These are phyloP conservation scores for Lasiodiplodia gonubiensis DNA, from an alignment of 2,329 filamentous ascomycete genomes.

Conservation along the genomic window DNA sequence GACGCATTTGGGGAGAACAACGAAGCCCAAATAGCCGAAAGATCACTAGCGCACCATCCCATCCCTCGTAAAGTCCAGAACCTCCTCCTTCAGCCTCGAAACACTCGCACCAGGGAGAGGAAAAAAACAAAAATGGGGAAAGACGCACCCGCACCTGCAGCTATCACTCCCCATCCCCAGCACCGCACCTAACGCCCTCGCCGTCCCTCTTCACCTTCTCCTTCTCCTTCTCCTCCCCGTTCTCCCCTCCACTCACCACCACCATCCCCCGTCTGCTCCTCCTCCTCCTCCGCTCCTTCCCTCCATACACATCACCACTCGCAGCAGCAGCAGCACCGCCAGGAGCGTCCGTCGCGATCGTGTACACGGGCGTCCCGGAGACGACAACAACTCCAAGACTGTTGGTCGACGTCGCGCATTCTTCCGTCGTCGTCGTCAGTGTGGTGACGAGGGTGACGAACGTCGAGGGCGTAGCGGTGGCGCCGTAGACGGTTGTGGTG, in stretches of 20 bases:
- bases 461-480: neutral
- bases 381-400: neutral
- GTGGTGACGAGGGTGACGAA: neutral
- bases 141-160: too few relatives aligned
- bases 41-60: too few relatives aligned
- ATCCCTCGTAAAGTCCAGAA: too few relatives aligned
- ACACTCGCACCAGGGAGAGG: too few relatives aligned
- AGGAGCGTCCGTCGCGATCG: neutral
- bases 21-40: too few relatives aligned
- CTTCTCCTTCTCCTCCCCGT: neutral
- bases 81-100: too few relatives aligned
- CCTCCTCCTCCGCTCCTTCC: neutral
- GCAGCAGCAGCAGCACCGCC: neutral
- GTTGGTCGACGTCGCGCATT: neutral
- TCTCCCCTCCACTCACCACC: neutral
- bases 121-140: too few relatives aligned
- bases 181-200: neutral
- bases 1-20: too few relatives aligned
- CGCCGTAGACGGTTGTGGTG: neutral
- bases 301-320: neutral
- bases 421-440: neutral
- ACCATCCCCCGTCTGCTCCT: neutral
- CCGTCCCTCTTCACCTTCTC: neutral
- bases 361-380: neutral
- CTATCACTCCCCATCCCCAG: too few relatives aligned